Conservation (phyloP, 108 stramenopile genomes). For the Epithemia pelagica region DNA sequence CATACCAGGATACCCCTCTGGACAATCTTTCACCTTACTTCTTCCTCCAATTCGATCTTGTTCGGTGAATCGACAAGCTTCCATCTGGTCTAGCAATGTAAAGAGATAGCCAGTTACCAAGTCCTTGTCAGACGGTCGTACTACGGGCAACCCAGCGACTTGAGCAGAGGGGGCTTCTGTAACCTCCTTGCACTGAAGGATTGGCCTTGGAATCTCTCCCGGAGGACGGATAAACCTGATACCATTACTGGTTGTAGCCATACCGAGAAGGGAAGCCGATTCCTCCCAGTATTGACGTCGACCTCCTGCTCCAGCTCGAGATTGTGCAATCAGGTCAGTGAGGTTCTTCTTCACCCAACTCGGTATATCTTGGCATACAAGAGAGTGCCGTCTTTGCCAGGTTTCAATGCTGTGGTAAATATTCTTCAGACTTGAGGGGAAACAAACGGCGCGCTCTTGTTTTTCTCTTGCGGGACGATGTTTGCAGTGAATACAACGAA, state of each 20-base stretch:
- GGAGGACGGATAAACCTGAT: slow-evolving; percentile 51
- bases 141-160: slow-evolving; percentile 3
- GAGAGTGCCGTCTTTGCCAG: slow-evolving; percentile 49
- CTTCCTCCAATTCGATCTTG: slow-evolving; percentile 69
- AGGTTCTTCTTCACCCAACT: slow-evolving; percentile 30
- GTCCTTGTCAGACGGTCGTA: slow-evolving; percentile 20
- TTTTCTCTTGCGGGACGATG: slow-evolving; percentile 10
- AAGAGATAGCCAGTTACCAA: slow-evolving; percentile 45
- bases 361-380: slow-evolving; percentile 37
- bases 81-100: slow-evolving; percentile 69
- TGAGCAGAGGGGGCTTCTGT: not conserved
- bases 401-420: slow-evolving; percentile 59
- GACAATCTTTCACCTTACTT: slow-evolving; percentile 48
- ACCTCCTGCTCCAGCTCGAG: slow-evolving; percentile 50
- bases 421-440: slow-evolving; percentile 33
- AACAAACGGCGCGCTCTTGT: slow-evolving; percentile 39
- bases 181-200: not conserved
- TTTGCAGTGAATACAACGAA: slow-evolving; percentile 52
- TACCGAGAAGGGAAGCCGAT: slow-evolving; percentile 50
- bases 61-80: slow-evolving; percentile 69
- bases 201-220: slow-evolving; percentile 2
- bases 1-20: slow-evolving; percentile 65
- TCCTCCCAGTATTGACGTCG: slow-evolving; percentile 76
- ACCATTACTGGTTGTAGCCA: slow-evolving; percentile 65
- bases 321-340: slow-evolving; percentile 32